Base-by-base conservation (phyloP, 2,329 filamentous ascomycete genomes). In the Tolypocladium tropicale region DNA sequence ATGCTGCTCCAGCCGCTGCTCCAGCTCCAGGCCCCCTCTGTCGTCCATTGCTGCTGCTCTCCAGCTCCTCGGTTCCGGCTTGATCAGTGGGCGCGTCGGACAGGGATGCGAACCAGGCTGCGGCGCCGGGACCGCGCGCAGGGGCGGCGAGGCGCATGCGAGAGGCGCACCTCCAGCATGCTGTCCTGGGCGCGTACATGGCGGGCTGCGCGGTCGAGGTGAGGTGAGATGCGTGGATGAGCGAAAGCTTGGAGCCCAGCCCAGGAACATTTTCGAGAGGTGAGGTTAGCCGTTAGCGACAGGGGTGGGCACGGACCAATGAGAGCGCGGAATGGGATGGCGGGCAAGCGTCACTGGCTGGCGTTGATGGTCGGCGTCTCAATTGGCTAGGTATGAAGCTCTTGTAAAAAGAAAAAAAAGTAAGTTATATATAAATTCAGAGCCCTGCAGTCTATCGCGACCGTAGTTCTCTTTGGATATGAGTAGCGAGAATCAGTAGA, bases 151-250 rank as follows among this genome's bases (percentile, higher is more conserved):
- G 54, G 34, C 64, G 65, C 52, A 69, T 52, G 36, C 65, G 65
- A 23, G 64, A 63, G 49, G 65, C 64, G 60, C 71, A 74, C 62
- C 65, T 68, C 59, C 64, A 65, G 62, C 72, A 74, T 57, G 66
- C 61, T 37, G 65, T 63, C 55, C 70, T 64, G 55, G 72, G 65
- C 55, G 68, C 61, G 60, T 67, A 66, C 72, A 74, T 74, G 53
- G 54, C 59, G 59, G 57, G 51, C 52, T 53, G 55, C 55, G 59
- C 28, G 46, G 34, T 32, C 4, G 50, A 32, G 41, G 50, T 32
- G 46, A n/a, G 16, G 11, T 1, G 25, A 21, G 28, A 21, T 11
- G 46, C 28, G 46, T 32, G 25, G 28, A 11, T 9, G 46, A 10
- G 25, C 10, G n/a, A 18, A 32, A 32, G 46, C 46, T 32, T 16